Conservation (phyloP, 768 basidiomycete genomes). For the Russula vinacea region DNA sequence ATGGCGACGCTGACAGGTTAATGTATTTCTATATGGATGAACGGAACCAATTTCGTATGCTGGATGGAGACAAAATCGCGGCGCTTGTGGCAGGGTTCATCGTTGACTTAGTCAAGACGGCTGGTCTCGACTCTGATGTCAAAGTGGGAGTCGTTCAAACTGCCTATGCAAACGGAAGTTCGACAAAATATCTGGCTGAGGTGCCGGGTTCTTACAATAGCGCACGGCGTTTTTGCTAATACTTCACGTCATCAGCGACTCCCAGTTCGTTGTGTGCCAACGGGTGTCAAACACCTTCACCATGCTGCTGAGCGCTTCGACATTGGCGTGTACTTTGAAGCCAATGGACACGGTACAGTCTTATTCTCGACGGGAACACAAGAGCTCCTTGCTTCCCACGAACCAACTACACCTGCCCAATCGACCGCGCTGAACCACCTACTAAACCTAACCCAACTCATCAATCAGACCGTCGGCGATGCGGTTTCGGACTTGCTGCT, state of each 20-base stretch:
- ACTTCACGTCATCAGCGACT: slow-evolving; percentile 55
- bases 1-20: slow-evolving; percentile 95
- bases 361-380: slow-evolving; percentile 81
- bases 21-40: slow-evolving; percentile 93
- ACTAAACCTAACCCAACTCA: slow-evolving; percentile 71
- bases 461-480: slow-evolving; percentile 98
- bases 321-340: slow-evolving; percentile 99
- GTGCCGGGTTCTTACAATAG: slow-evolving; percentile 42
- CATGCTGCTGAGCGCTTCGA: slow-evolving; percentile 93
- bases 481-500: slow-evolving; percentile 94
- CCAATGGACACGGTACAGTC: slow-evolving; percentile 98
- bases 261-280: slow-evolving; percentile 91
- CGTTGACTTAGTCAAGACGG: slow-evolving; percentile 79
- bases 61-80: slow-evolving; percentile 98
- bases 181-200: slow-evolving; percentile 85
- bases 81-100: slow-evolving; percentile 91
- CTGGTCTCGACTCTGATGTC: slow-evolving; percentile 73
- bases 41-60: slow-evolving; percentile 74
- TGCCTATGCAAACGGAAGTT: slow-evolving; percentile 96
- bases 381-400: slow-evolving; percentile 53
- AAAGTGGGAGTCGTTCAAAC: slow-evolving; percentile 97
- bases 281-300: slow-evolving; percentile 97
- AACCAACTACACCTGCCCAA: slow-evolving; percentile 81
- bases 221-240: background rate
- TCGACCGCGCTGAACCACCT: slow-evolving; percentile 76